Percentiles rank a stretch among this genome's conserved stretches.
These are phyloP conservation scores for Mycosarcoma maydis DNA, from an alignment of 1,284 basidiomycete species.

Conservation along the genomic window DNA sequence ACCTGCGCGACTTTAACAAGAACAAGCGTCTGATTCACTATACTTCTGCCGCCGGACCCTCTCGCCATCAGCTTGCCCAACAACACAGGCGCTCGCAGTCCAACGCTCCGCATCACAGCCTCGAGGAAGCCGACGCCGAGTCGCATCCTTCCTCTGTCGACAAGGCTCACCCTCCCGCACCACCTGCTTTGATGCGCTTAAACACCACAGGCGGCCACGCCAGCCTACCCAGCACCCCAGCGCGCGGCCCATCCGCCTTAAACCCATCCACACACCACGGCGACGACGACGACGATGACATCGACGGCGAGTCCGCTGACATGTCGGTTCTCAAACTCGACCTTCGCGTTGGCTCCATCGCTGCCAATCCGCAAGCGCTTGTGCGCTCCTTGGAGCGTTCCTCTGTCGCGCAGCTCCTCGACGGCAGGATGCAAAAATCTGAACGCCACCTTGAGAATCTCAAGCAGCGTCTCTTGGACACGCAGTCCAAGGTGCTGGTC, in stretches of 20 bases:
- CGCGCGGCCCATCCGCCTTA: conserved; percentile 12
- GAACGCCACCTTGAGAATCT: conserved; percentile 85
- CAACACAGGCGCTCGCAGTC: conserved; percentile 42
- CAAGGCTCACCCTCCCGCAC: conserved; percentile 18
- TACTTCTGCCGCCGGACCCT: conserved; percentile 69
- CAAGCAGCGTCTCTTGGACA: conserved; percentile 85
- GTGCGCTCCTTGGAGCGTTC: conserved; percentile 90
- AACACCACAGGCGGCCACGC: conserved; percentile 36
- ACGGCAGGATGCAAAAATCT: conserved; percentile 82
- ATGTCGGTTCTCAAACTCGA: conserved; percentile 82
- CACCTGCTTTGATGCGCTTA: conserved; percentile 35
- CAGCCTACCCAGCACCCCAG: conserved; percentile 46
- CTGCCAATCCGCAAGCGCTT: conserved; percentile 76
- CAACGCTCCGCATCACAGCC: conserved; percentile 18
- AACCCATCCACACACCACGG: conserved; percentile 1
- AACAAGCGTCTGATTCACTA: conserved; percentile 87
- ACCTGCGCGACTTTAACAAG: conserved; percentile 83
- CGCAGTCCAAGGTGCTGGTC: conserved; percentile 93
- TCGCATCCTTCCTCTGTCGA: conserved; percentile 15
- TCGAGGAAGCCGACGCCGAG: conserved; percentile 29
- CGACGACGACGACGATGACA: conserved; percentile 19
- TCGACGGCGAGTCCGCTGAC: conserved; percentile 38
- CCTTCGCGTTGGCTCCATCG: conserved; percentile 79
- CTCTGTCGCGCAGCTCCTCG: conserved; percentile 90
- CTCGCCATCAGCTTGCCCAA: conserved; percentile 8